Evolutionary conservation across 495 filamentous ascomycete genomes (phyloP), one percentile per base, ranked within the genome.

Genomic region (Talaromyces liani): DNA sequence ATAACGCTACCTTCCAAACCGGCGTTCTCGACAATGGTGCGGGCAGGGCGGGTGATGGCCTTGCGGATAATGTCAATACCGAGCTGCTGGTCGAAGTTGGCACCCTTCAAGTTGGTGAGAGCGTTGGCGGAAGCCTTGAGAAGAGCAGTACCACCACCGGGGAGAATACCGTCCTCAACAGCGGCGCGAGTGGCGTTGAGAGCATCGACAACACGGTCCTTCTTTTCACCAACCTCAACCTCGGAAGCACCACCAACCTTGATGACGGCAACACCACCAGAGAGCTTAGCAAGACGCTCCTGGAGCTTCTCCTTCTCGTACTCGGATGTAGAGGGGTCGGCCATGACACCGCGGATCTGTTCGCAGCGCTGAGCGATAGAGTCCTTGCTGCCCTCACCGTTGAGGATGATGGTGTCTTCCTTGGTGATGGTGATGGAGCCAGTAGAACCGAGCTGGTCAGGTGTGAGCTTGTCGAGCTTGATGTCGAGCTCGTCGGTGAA

Each of bases 221-320:
- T 98, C 91, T 98, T 98, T 87, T 98, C 94, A 67, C 91, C 85
- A 65, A 98, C 94, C 83, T 98, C 94, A 67, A 98, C 93, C 80
- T 98, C 94, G 67, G 93, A 97, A 63, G 92, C 82, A 76, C 94
- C 94, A 70, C 94, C 94, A 68, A 98, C 94, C 84, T 93, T 97
- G 85, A 98, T 98, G 78, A 98, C 94, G 66, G 94, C 94, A 72
- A 98, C 94, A 85, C 94, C 94, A 62, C 94, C 94, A 55, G 94
- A 98, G 68, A 98, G 91, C 88, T 98, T 98, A 68, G 94, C 94
- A 59, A 98, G 90, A 80, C 94, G 94, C 82, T 98, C 94, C 79
- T 98, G 94, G 63, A 98, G 90, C 86, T 98, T 98, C 88, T 98
- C 94, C 84, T 96, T 97, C 85, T 98, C 94, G 80, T 98, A 98